Base-by-base conservation (phyloP, 2,329 filamentous ascomycete species). In the Orbilia javanica region DNA sequence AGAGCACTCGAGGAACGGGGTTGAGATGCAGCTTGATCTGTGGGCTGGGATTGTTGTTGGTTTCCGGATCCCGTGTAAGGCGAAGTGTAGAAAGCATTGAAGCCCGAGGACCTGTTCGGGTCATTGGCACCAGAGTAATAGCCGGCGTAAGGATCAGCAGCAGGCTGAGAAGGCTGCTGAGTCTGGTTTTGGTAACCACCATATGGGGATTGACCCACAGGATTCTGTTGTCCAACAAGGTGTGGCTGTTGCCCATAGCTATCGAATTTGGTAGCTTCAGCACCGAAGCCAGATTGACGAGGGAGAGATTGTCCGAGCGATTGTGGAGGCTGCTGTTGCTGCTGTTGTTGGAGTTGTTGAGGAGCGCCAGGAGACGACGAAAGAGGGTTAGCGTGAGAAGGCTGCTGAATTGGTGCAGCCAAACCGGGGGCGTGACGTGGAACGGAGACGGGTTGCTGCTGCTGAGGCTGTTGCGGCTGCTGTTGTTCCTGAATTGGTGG, bases 1-100 rank as follows among this genome's bases (percentile, higher is more conserved):
- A 97, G 97, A 74, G 90, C 92, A 82, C 91, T 91, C 80, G 92
- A 93, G 36, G 89, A 88, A 80, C 96, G 91, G 86, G 92, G 91
- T 82, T 94, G 93, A 78, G 88, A 87, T 76, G 89, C 86, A 71
- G 89, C 88, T n/a, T 57, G 73, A 75, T 88, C 90, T 80, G 97
- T 94, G 84, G 94, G 92, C 82, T 65, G 72, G 22, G 34, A 15
- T 34, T 78, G 74, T 20, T 78, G 74, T 52, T 71, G 67, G 57
- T 15, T 39, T 39, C 84, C 84, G 34, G 82, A 81, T 67, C 85
- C 89, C 67, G 86, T 86, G 81, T 90, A 90, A 42, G 84, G 81
- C 68, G 82, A 83, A 52, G 84, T 86, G 25, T 78, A 78, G 39
- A 78, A 72, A 10, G 74, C 64, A 29, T 52, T 31, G 52, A 72